Percentiles rank a stretch among this genome's conserved stretches.
These are phyloP conservation scores for Phaeosphaeriaceae sp. DNA, from an alignment of 2,329 filamentous ascomycete genomes.

Conservation along the genomic window DNA sequence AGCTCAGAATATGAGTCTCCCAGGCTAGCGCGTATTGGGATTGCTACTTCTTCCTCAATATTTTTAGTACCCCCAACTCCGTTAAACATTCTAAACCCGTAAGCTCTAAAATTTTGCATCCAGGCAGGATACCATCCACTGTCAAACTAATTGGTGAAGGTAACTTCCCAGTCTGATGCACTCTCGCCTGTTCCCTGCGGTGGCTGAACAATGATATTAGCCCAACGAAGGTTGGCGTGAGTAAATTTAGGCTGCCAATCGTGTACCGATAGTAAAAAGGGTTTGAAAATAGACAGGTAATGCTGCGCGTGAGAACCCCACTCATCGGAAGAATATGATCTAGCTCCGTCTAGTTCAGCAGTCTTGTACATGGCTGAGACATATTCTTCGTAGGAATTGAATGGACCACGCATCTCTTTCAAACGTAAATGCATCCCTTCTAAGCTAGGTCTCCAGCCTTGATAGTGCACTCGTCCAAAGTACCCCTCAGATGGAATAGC, in stretches of 20 bases:
- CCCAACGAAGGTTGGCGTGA: neutral
- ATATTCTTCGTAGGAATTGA: slow-evolving; percentile 1
- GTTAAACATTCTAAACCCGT: too few relatives aligned
- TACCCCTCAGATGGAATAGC: slow-evolving; percentile 3
- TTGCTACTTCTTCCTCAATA: too few relatives aligned
- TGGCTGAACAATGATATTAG: neutral
- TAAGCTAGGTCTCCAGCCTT: neutral
- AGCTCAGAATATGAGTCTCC: too few relatives aligned
- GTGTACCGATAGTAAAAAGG: neutral
- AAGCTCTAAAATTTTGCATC: too few relatives aligned
- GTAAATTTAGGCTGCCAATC: neutral
- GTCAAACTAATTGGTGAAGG: neutral
- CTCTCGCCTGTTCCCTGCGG: neutral
- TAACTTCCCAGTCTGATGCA: neutral
- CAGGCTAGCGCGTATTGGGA: too few relatives aligned
- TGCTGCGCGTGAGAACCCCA: neutral
- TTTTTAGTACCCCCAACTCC: too few relatives aligned
- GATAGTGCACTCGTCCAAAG: slow-evolving; percentile 1
- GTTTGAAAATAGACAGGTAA: neutral
- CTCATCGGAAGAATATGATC: neutral
- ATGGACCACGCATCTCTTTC: neutral
- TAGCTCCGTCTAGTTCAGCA: too few relatives aligned
- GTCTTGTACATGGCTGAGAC: neutral
- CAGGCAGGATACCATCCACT: neutral
- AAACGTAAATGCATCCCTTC: too few relatives aligned